Evolutionary conservation across 768 basidiomycete species (phyloP).

Genomic region (Suillus subaureus): DNA sequence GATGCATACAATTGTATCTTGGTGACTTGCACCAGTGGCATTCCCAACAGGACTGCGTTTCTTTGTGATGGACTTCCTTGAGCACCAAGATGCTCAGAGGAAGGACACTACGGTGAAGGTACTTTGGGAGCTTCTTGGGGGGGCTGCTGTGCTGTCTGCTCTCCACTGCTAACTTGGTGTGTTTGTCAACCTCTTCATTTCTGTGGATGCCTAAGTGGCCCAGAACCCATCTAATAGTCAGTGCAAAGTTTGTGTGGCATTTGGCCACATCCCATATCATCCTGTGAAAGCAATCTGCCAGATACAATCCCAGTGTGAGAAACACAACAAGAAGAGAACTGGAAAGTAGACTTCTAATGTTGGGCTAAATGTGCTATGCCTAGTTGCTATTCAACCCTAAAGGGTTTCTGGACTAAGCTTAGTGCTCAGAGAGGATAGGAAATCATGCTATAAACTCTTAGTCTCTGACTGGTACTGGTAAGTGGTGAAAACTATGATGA

Average conservation of each 20-base stretch:
- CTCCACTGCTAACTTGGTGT: not conserved
- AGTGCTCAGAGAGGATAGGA: too few species aligned
- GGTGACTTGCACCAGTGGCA: slow-evolving; percentile 8
- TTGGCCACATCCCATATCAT: fast-evolving
- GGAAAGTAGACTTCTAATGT: too few species aligned
- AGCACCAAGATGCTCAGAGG: not conserved
- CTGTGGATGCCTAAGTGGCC: not conserved
- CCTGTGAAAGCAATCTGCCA: not conserved
- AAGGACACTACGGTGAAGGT: not conserved
- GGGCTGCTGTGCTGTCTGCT: not conserved
- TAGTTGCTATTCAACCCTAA: too few species aligned
- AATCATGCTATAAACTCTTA: too few species aligned
- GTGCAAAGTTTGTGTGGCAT: not conserved
- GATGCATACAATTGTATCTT: not conserved
- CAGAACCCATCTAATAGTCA: slow-evolving; percentile 2
- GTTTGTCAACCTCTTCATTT: slow-evolving; percentile 1
- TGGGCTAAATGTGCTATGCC: too few species aligned
- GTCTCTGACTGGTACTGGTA: too few species aligned
- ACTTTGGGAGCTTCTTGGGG: not conserved
- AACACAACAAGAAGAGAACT: too few species aligned
- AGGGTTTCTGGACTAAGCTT: too few species aligned
- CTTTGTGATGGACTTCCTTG: not conserved
- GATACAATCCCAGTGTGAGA: slow-evolving; percentile 17
- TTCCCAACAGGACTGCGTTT: not conserved
- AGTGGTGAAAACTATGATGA: too few species aligned